Percentiles rank a stretch among this genome's conserved stretches.
Conservation (phyloP, 2,329 filamentous ascomycete species). For the Cladorrhinum sp. region DNA sequence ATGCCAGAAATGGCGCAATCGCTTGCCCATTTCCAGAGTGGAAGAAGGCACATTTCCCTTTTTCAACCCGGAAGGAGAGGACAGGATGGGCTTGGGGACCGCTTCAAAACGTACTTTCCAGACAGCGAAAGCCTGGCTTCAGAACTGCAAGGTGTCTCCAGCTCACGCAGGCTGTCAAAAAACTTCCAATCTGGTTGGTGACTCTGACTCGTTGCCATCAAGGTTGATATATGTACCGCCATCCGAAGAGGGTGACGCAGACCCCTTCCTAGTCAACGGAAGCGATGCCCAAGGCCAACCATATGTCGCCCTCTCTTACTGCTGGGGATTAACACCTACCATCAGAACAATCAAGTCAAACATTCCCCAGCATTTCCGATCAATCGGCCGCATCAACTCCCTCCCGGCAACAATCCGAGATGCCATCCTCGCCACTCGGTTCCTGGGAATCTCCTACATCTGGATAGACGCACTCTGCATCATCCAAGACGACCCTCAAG, state of each 20-base stretch:
- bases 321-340: not conserved
- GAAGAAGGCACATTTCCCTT: not conserved
- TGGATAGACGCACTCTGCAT: constrained; percentile 5
- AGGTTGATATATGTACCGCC: not conserved
- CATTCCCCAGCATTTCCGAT: not conserved
- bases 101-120: not conserved
- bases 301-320: constrained; percentile 1
- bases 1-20: not conserved
- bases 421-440: not conserved
- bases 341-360: not conserved
- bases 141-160: not conserved
- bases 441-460: not conserved
- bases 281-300: not conserved
- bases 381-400: not conserved
- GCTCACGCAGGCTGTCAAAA: not conserved
- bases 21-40: not conserved
- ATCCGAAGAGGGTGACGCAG: not conserved
- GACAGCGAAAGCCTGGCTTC: not conserved
- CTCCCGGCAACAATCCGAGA: not conserved
- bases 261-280: not conserved
- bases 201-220: not conserved
- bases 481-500: not conserved
- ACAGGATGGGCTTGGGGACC: not conserved
- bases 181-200: not conserved
- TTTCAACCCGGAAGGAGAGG: not conserved